phyloP scores from a whole-genome alignment of 148 eudicot species.

The Rhododendron simsii region DNA sequence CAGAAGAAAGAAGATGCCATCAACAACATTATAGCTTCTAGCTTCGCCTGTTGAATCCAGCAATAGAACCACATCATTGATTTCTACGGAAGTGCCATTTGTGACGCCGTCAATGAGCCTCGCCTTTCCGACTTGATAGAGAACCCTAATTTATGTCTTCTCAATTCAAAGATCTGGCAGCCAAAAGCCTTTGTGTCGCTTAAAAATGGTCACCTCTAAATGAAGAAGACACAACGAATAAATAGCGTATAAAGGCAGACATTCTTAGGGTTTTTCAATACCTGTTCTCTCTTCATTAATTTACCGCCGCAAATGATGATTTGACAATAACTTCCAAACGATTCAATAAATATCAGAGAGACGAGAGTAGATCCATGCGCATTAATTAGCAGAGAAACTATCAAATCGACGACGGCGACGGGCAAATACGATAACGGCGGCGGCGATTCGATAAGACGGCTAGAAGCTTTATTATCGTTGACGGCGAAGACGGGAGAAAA shows the following conservation, averaged over 20 bases:
- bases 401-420: no score
- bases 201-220: neutral
- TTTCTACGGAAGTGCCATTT: neutral
- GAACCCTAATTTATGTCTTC: neutral
- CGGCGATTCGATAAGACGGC: no score
- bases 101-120: neutral
- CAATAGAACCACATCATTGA: neutral
- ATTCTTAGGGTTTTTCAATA: slow-evolving; percentile 5
- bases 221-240: neutral
- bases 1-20: no score
- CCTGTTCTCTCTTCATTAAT: slow-evolving; percentile 3
- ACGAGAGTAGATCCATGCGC: neutral
- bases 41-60: neutral
- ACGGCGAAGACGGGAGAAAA: no score
- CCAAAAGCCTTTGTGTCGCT: neutral
- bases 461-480: no score
- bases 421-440: no score
- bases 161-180: slow-evolving; percentile 1
- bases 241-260: neutral
- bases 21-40: no score
- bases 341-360: neutral
- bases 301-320: slow-evolving; percentile 4
- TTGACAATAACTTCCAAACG: neutral
- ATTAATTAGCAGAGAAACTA: neutral
- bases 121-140: neutral